These are phyloP conservation scores for Kwoniella bestiolae DNA, from an alignment of 768 basidiomycete species.

Conservation along the genomic window DNA sequence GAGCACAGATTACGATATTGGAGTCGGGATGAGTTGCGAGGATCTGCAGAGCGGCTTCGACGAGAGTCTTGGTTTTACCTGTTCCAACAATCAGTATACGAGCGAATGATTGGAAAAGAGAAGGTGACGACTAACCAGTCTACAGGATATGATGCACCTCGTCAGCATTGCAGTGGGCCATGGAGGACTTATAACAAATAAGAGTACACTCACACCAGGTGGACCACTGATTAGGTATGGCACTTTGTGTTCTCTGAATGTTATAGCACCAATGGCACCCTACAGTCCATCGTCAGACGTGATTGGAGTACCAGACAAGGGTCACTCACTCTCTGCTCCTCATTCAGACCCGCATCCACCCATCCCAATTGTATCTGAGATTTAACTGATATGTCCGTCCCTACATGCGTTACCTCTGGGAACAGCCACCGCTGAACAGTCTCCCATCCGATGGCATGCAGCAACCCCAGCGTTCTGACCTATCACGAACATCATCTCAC, in stretches of 20 bases:
- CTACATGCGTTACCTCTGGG: conserved; percentile 28
- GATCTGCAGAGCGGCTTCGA: conserved; percentile 55
- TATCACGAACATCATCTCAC: not conserved
- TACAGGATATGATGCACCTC: not conserved
- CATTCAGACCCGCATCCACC: conserved; percentile 51
- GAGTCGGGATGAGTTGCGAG: conserved; percentile 40
- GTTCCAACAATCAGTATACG: conserved; percentile 1
- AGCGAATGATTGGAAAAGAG: not conserved
- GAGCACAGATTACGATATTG: conserved; percentile 54
- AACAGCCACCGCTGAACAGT: conserved; percentile 48
- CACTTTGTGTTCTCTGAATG: conserved; percentile 23
- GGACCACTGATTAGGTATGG: conserved; percentile 58
- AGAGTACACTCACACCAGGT: conserved; percentile 41
- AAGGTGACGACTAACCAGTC: conserved; percentile 3
- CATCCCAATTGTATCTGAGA: conserved; percentile 14
- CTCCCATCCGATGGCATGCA: not conserved
- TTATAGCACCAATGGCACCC: conserved; percentile 44
- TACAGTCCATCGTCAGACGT: not conserved
- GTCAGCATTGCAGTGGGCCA: too few relatives aligned
- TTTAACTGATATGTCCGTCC: not conserved
- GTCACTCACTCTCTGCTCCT: conserved; percentile 47
- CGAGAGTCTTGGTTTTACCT: conserved; percentile 52
- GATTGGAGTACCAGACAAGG: not conserved
- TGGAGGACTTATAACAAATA: too few relatives aligned
- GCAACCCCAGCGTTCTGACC: not conserved